A percentile compares a stretch with the other conserved stretches of the same genome.
phyloP scores from a whole-genome alignment of 306 rosid genomes.

The Betula pendula region DNA sequence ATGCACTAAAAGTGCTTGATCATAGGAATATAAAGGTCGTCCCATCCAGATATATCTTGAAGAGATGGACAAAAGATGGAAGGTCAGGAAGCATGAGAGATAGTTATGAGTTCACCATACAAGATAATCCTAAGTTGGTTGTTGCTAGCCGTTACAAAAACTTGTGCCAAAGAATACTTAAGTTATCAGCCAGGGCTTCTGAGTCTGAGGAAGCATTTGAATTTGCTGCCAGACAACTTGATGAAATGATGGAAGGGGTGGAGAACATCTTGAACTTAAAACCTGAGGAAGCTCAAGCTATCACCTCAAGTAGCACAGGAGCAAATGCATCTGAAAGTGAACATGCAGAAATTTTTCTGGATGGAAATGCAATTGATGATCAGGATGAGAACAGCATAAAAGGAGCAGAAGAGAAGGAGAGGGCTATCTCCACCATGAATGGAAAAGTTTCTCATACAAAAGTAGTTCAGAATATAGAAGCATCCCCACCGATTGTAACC shows the following conservation, averaged over 20 bases:
- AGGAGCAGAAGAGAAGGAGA: constrained; percentile 31
- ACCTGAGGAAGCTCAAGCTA: constrained; percentile 44
- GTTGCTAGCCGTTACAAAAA: constrained; percentile 55
- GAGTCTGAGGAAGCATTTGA: constrained; percentile 59
- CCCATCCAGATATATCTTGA: constrained; percentile 51
- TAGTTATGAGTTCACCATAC: constrained; percentile 25
- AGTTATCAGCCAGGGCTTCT: constrained; percentile 59
- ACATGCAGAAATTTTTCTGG: constrained; percentile 38
- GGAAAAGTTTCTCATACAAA: constrained; percentile 32
- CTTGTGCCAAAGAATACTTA: constrained; percentile 48
- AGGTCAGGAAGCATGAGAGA: constrained; percentile 43
- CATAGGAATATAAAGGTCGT: constrained; percentile 57
- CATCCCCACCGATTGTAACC: constrained; percentile 24
- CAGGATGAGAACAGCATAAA: constrained; percentile 38
- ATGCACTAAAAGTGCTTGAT: constrained; percentile 68
- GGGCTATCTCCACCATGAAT: constrained; percentile 19
- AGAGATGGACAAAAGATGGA: constrained; percentile 65
- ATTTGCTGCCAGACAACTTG: constrained; percentile 46
- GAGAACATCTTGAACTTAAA: constrained; percentile 49
- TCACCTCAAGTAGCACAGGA: constrained; percentile 39
- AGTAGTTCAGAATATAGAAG: constrained; percentile 39
- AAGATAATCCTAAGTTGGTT: constrained; percentile 42
- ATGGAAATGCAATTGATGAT: constrained; percentile 44
- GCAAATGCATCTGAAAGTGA: constrained; percentile 52
- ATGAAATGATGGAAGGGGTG: constrained; percentile 62